phyloP scores from a whole-genome alignment of 441 rosid species.

The Metrosideros polymorpha region DNA sequence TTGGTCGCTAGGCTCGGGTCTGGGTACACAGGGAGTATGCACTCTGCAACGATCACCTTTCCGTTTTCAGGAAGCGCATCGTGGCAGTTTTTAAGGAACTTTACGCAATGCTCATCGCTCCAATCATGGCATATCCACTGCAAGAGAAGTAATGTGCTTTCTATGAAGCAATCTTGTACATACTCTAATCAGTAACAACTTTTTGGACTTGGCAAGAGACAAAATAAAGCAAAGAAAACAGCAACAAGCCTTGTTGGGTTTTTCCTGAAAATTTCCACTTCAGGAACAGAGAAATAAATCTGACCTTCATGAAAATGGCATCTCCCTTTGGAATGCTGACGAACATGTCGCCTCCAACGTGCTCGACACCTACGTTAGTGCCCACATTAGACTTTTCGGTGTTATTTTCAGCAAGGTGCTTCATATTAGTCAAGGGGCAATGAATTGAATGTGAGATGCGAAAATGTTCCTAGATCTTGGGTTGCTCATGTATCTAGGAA shows the following conservation, averaged over 20 bases:
- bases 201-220: not conserved
- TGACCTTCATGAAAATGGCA: slow-evolving; percentile 1
- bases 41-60: slow-evolving; percentile 69
- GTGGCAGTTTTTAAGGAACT: slow-evolving; percentile 63
- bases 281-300: not conserved
- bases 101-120: slow-evolving; percentile 68
- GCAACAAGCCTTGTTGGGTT: not conserved
- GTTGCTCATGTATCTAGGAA: not conserved
- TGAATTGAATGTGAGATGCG: not conserved
- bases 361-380: not conserved
- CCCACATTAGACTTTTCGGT: not conserved
- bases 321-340: slow-evolving; percentile 2
- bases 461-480: not conserved
- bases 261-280: not conserved
- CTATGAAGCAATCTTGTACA: not conserved
- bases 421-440: not conserved
- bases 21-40: slow-evolving; percentile 57
- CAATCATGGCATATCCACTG: slow-evolving; percentile 91
- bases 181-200: not conserved
- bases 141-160: not conserved
- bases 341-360: slow-evolving; percentile 4
- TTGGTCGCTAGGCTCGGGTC: slow-evolving; percentile 52
- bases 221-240: not conserved
- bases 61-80: slow-evolving; percentile 58
- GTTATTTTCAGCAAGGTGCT: not conserved